A percentile compares a stretch with the other conserved stretches of the same genome.
Conservation (phyloP, 352 stramenopile species). For the Pythium apleroticum region DNA sequence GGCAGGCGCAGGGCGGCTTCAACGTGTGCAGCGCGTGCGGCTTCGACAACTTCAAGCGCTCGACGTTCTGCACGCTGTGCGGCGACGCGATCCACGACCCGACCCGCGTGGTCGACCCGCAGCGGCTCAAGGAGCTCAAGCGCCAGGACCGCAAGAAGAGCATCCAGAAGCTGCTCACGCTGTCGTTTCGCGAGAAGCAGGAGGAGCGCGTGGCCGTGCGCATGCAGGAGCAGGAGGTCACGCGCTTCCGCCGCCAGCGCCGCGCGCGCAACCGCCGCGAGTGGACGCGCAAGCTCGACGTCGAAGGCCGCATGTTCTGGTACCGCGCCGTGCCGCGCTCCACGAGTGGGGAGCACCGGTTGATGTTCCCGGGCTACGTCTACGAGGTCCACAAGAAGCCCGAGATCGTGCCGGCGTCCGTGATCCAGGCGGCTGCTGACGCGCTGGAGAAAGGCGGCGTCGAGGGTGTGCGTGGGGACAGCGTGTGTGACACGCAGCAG, state of each 20-base stretch:
- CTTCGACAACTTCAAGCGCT: constrained; percentile 36
- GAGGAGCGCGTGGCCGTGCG: constrained; percentile 17
- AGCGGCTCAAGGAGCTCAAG: constrained; percentile 23
- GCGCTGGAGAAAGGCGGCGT: not conserved
- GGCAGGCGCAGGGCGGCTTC: constrained; percentile 25
- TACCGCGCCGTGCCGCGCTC: constrained; percentile 17
- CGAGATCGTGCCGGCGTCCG: constrained; percentile 5
- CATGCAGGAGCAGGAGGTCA: constrained; percentile 17
- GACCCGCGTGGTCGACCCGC: constrained; percentile 17
- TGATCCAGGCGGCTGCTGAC: not conserved
- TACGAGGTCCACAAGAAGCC: constrained; percentile 26
- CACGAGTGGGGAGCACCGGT: not conserved
- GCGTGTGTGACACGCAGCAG: constrained; percentile 19
- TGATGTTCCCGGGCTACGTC: constrained; percentile 21
- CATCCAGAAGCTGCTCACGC: constrained; percentile 13
- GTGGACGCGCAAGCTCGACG: constrained; percentile 37
- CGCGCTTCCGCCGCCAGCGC: constrained; percentile 19
- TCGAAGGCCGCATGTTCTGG: constrained; percentile 34
- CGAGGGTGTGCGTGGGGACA: not conserved
- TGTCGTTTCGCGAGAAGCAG: constrained; percentile 20
- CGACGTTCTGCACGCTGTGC: constrained; percentile 27
- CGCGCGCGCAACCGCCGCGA: constrained; percentile 34
- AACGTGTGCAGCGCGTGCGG: constrained; percentile 27
- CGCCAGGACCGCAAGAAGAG: constrained; percentile 20
- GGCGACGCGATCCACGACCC: constrained; percentile 26